phyloP scores from a whole-genome alignment of 148 eudicot species.

The Cornus suecica region DNA sequence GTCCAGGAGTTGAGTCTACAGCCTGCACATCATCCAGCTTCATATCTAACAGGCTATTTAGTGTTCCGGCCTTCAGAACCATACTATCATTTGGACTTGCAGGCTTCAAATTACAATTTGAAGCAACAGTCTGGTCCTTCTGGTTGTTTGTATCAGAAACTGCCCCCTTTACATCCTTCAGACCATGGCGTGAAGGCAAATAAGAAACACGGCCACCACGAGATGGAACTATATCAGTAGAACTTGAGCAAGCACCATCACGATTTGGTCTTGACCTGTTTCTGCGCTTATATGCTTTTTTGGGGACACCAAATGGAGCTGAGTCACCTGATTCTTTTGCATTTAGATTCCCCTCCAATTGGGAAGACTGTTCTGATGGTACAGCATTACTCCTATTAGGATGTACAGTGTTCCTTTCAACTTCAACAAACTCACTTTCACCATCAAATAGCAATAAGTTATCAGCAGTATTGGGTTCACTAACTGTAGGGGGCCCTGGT shows the following conservation, averaged over 20 bases:
- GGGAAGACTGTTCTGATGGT: slow-evolving; percentile 61
- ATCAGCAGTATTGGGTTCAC: slow-evolving; percentile 95
- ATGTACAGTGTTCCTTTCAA: slow-evolving; percentile 39
- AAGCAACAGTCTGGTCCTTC: neutral
- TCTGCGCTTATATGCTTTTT: slow-evolving; percentile 79
- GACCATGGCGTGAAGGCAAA: slow-evolving; percentile 41
- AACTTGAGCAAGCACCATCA: slow-evolving; percentile 66
- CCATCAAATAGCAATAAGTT: slow-evolving; percentile 74
- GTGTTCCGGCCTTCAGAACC: slow-evolving; percentile 28
- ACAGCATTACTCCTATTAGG: slow-evolving; percentile 36
- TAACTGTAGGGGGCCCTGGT: slow-evolving; percentile 48
- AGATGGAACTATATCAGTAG: slow-evolving; percentile 45
- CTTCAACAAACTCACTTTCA: slow-evolving; percentile 54
- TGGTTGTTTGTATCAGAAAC: neutral
- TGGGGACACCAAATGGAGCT: slow-evolving; percentile 56
- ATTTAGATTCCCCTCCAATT: slow-evolving; percentile 45
- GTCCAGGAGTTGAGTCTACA: slow-evolving; percentile 28
- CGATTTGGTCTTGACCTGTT: slow-evolving; percentile 66
- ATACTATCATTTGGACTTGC: slow-evolving; percentile 20
- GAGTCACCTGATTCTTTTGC: slow-evolving; percentile 63
- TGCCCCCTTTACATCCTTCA: slow-evolving; percentile 15
- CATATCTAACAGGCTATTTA: slow-evolving; percentile 41
- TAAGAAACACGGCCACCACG: slow-evolving; percentile 46
- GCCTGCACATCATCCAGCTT: slow-evolving; percentile 45
- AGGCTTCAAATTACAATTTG: slow-evolving; percentile 10